Conservation (phyloP, 2,329 filamentous ascomycete genomes). For the Chaetothyriales sp. region DNA sequence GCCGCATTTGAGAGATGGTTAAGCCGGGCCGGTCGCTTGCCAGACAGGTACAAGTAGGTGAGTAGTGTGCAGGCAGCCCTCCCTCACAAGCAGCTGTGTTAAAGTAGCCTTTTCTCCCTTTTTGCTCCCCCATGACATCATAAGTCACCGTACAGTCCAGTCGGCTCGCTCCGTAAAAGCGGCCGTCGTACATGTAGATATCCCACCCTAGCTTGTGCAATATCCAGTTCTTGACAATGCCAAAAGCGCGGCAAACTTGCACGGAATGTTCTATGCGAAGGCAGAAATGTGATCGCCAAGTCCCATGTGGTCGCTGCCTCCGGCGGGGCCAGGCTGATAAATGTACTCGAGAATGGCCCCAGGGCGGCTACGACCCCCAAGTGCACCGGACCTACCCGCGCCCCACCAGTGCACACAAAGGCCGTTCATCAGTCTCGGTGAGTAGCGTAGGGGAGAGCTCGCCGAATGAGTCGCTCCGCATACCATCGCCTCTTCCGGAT, state of each 20-base stretch:
- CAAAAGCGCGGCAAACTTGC: conserved; percentile 17
- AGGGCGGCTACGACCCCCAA: conserved; percentile 17
- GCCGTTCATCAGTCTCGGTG: neutral
- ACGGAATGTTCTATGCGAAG: conserved; percentile 19
- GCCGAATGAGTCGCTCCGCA: neutral
- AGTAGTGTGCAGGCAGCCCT: too few relatives aligned
- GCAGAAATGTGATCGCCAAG: conserved; percentile 27
- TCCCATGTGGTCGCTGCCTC: conserved; percentile 29
- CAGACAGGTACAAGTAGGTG: too few relatives aligned
- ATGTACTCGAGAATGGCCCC: conserved; percentile 20
- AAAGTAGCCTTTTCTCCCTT: too few relatives aligned
- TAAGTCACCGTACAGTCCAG: conserved; percentile 14
- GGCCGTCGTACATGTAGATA: neutral
- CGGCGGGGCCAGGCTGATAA: conserved; percentile 26
- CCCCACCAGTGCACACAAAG: neutral
- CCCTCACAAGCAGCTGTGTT: too few relatives aligned
- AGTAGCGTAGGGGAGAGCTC: neutral
- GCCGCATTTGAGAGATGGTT: too few relatives aligned
- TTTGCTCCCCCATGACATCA: conserved; percentile 16
- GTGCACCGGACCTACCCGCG: conserved; percentile 17
- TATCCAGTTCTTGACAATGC: conserved; percentile 3
- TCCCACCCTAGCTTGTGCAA: neutral
- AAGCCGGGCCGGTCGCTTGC: too few relatives aligned
- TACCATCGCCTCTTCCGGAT: neutral
- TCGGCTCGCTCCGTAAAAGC: conserved; percentile 18